These are phyloP conservation scores for Nigrospora oryzae DNA, from an alignment of 2,329 filamentous ascomycete genomes.

Conservation along the genomic window DNA sequence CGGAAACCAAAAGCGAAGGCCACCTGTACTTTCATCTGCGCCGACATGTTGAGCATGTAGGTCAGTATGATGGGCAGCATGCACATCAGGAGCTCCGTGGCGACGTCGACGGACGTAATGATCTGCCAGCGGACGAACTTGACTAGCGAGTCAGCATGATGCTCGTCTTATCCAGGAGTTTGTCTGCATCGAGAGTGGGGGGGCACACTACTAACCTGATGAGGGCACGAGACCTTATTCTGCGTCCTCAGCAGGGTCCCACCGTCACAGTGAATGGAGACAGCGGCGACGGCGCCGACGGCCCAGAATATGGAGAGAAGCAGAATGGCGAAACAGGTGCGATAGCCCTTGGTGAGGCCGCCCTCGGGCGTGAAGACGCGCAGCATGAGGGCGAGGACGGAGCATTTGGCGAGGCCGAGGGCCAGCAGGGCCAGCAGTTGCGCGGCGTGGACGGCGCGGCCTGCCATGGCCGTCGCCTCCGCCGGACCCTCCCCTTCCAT, in stretches of 20 bases:
- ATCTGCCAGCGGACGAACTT: neutral
- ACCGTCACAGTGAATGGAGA: slow-evolving; percentile 2
- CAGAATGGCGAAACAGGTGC: slow-evolving; percentile 6
- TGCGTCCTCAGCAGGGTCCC: slow-evolving; percentile 1
- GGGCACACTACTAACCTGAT: slow-evolving; percentile 1
- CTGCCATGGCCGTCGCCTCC: neutral
- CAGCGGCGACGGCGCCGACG: slow-evolving; percentile 2
- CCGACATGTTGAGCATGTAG: slow-evolving; percentile 9
- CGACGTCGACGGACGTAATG: slow-evolving; percentile 1
- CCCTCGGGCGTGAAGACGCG: slow-evolving; percentile 8
- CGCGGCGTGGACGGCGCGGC: slow-evolving; percentile 2
- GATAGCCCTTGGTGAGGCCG: slow-evolving; percentile 1
- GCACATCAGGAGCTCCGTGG: slow-evolving; percentile 10
- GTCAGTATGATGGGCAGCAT: slow-evolving; percentile 6
- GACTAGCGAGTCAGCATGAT: neutral
- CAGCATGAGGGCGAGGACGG: slow-evolving; percentile 8
- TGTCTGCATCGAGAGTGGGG: neutral
- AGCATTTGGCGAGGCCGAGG: slow-evolving; percentile 9
- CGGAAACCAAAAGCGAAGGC: slow-evolving; percentile 12
- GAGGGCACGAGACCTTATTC: slow-evolving; percentile 3
- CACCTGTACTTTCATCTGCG: slow-evolving; percentile 8
- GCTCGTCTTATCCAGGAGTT: too few species aligned
- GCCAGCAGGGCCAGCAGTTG: slow-evolving; percentile 4
- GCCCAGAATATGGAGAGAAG: slow-evolving; percentile 5
- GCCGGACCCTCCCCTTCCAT: too few species aligned